Base-by-base conservation (phyloP, 345 rosid species). In the Arabidopsis arenosa region DNA sequence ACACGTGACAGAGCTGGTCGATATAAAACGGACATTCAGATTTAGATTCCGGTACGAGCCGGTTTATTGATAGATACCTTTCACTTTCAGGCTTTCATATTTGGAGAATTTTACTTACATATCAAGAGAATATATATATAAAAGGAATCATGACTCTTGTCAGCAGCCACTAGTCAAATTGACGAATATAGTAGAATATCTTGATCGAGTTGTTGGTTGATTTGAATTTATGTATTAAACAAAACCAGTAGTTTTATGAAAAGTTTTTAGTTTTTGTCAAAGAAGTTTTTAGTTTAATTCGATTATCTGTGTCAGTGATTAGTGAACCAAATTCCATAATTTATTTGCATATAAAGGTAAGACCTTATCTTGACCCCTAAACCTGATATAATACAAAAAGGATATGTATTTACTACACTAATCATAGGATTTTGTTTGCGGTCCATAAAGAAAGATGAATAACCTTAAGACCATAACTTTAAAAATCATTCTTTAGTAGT, bases 21-120 rank as follows among this genome's bases (percentile, higher is more conserved):
- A 59, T 69, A 63, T 76, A 70, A 76, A 69, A 68, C 18, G 33
- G 45, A 52, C 57, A 53, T 69, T 69, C 33, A 4, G 65, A 17
- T 62, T 62, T 40, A 32, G 4, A n/a, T 61, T 53, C 70, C 49
- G 68, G 68, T 68, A 28, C 26, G 68, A 32, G 4, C 28, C 55
- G 70, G 75, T 68, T 69, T 76, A 44, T 23, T 49, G n/a, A 58
- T 37, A 39, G 26, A 23, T 28, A 28, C 32, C 4, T 28, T 28
- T 28, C 32, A 28, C 4, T 28, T 28, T 28, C 32, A 28, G 4
- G 30, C 47, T 68, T 75, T 68, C 74, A 75, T 32, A 59, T 18
- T 7, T 28, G 52, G 33, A 26, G 9, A 51, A 2, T 5, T 17
- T 28, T 41, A 36, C 13, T 10, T 30, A 6, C 2, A 4, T 63